These are phyloP conservation scores for Penicillium soppii DNA, from an alignment of 495 filamentous ascomycete species.

Conservation along the genomic window DNA sequence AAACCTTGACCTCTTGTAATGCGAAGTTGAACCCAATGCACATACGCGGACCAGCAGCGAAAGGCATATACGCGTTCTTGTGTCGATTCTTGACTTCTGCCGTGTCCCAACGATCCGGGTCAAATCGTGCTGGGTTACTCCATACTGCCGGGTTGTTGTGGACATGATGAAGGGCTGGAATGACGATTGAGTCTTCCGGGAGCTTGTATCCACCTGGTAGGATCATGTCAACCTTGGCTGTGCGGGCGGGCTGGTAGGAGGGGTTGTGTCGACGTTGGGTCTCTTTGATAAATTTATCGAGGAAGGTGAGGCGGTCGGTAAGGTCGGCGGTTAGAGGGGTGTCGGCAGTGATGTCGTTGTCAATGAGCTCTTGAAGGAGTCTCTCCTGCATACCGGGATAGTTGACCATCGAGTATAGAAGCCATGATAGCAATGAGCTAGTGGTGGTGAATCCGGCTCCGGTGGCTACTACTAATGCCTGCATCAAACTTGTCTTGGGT, in stretches of 20 bases:
- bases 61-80: conserved; percentile 48
- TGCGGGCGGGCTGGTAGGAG: conserved; percentile 55
- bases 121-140: conserved; percentile 50
- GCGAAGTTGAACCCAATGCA: conserved; percentile 62
- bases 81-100: conserved; percentile 46
- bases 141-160: conserved; percentile 51
- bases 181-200: conserved; percentile 42
- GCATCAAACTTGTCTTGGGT: background rate
- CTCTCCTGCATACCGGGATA: conserved; percentile 53
- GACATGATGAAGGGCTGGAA: conserved; percentile 47
- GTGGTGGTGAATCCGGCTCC: conserved; percentile 61
- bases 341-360: conserved; percentile 37
- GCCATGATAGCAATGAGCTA: conserved; percentile 51
- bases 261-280: conserved; percentile 56
- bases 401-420: conserved; percentile 47
- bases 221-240: conserved; percentile 46
- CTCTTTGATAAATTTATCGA: conserved; percentile 59
- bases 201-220: conserved; percentile 55
- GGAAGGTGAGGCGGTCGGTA: conserved; percentile 40
- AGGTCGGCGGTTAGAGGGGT: conserved; percentile 40
- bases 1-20: conserved; percentile 50
- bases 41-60: conserved; percentile 46
- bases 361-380: conserved; percentile 51
- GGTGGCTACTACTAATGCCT: conserved; percentile 12
- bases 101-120: conserved; percentile 54